Conservation (phyloP, 805 yeast genomes). For the Candida golubevii region DNA sequence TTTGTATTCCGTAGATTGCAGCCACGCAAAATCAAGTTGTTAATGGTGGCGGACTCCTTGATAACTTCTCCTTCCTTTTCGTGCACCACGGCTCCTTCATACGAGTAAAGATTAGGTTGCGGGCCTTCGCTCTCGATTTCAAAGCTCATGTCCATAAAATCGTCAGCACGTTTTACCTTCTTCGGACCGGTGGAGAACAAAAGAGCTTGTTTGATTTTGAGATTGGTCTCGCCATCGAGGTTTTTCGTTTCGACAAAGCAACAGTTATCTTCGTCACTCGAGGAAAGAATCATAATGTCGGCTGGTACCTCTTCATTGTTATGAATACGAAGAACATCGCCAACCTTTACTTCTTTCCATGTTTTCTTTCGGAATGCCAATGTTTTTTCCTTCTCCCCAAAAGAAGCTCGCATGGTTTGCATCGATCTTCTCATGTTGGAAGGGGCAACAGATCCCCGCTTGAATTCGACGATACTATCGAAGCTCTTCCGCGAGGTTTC, state of each 20-base stretch:
- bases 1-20: slow-evolving; percentile 75
- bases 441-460: slow-evolving; percentile 7
- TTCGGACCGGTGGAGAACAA: slow-evolving; percentile 52
- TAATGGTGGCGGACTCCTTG: slow-evolving; percentile 65
- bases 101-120: slow-evolving; percentile 69
- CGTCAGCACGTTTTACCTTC: slow-evolving; percentile 36
- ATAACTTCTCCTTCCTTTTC: slow-evolving; percentile 14
- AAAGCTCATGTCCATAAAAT: slow-evolving; percentile 42
- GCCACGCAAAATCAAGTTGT: slow-evolving; percentile 69
- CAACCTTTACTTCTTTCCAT: slow-evolving; percentile 72
- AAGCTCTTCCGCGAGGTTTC: slow-evolving; percentile 25
- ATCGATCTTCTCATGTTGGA: slow-evolving; percentile 7
- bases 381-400: slow-evolving; percentile 14
- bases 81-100: slow-evolving; percentile 59
- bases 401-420: slow-evolving; percentile 14
- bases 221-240: slow-evolving; percentile 75
- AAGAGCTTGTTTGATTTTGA: slow-evolving; percentile 68
- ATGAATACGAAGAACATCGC: slow-evolving; percentile 66
- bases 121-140: slow-evolving; percentile 84
- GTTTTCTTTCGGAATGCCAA: slow-evolving; percentile 22
- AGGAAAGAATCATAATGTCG: slow-evolving; percentile 58
- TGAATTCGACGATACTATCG: slow-evolving; percentile 23
- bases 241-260: slow-evolving; percentile 80
- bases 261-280: slow-evolving; percentile 64
- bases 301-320: slow-evolving; percentile 80